Evolutionary conservation across 2,329 filamentous ascomycete genomes (phyloP), one percentile per base, ranked within the genome.

Genomic region (Xylaria multiplex): DNA sequence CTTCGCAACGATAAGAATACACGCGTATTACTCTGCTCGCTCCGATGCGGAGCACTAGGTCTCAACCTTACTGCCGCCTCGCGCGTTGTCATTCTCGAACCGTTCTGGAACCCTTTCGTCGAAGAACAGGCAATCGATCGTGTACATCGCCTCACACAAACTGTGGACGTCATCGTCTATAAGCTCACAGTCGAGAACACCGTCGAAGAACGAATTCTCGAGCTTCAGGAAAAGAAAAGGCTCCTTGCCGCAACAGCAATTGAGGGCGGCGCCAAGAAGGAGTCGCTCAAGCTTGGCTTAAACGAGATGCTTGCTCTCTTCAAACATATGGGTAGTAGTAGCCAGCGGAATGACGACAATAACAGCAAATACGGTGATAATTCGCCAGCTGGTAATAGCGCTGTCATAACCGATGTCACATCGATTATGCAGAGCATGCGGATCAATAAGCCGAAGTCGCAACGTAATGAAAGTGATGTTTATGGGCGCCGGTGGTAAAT

Each of bases 71-170:
- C 96, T 6, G 96, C 94, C 0, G 96, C 96, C 9, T 96, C 91
- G 68, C 87, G 96, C 19, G 96, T 99, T 3, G 90, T 99, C 59
- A 97, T 99, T 72, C 84, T 99, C 49, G 96, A 99, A 79, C 96
- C 96, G 0, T 99, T 99, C 80, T 99, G 96, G 96, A 99, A 99
- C 78, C 96, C 93, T 87, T 99, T 99, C 76, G 93, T 99, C 40
- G 96, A 99, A 82, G 96, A 99, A 78, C 96, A 99, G 83, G 96
- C 96, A 55, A 99, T 99, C 72, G 96, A 99, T 79, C 93, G 96
- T 61, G 96, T 99, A 30, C 96, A 99, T 77, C 93, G 96, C n/a
- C 90, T 99, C 59, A 98, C 97, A 46, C 96, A 99, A 80, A 97
- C 93, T 1, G 86, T 95, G 46, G 94, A 98, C 76, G 96, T 99